Conservation (phyloP, 2,329 filamentous ascomycete genomes). For the Fusarium verrucosum region DNA sequence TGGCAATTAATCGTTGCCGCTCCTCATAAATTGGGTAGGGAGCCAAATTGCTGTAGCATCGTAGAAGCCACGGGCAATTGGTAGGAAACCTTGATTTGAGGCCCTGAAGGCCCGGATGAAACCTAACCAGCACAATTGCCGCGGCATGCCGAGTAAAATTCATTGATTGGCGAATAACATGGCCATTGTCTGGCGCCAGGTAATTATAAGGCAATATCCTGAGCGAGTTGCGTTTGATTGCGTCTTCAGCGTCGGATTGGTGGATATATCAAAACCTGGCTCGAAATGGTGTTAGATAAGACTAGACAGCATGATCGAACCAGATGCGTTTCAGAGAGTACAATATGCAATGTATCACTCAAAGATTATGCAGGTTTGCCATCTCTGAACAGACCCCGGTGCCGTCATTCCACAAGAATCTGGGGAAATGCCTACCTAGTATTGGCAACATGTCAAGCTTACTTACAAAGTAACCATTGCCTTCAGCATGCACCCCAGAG, state of each 20-base stretch:
- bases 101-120: conserved; percentile 26
- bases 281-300: conserved; percentile 15
- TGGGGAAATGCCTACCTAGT: conserved; percentile 21
- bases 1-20: neutral
- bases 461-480: conserved; percentile 13
- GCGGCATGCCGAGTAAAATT: conserved; percentile 17
- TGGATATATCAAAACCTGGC: conserved; percentile 4
- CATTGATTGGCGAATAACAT: conserved; percentile 25
- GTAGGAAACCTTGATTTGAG: conserved; percentile 24
- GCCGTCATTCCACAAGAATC: conserved; percentile 19
- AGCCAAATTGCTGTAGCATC: conserved; percentile 8
- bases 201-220: conserved; percentile 18
- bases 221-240: conserved; percentile 25
- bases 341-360: neutral
- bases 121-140: conserved; percentile 18
- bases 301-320: conserved; percentile 2
- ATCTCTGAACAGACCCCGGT: neutral
- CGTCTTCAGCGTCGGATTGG: conserved; percentile 15
- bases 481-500: conserved; percentile 28
- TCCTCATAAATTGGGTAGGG: conserved; percentile 2
- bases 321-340: neutral
- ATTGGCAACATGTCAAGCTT: conserved; percentile 12
- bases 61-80: neutral
- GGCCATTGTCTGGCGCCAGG: conserved; percentile 8
- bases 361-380: conserved; percentile 2